Evolutionary conservation across 2,329 filamentous ascomycete species (phyloP), one percentile per base, ranked within the genome.

Genomic region (Teratosphaeria pseudoeucalypti): DNA sequence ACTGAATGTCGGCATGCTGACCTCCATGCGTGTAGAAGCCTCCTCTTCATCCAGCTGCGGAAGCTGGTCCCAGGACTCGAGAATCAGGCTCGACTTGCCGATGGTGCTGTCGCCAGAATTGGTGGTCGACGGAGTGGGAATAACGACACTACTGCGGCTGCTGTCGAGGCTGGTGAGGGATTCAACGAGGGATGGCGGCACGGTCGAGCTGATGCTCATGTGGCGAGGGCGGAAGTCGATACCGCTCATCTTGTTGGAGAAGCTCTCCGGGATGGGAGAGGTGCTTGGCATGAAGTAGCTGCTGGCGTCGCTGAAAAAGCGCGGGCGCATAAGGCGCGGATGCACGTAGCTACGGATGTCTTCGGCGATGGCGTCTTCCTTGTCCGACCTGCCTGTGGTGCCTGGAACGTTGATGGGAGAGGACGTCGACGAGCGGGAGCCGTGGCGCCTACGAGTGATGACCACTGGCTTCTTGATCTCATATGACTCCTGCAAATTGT

Each of bases 1-100:
- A 55, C 61, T 63, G 57, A 59, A 58, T 5, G 58, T 65, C n/a
- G 57, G 19, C 34, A 53, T 59, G 58, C 56, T 62, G 19, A 61
- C 57, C 12, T 19, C 34, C 27, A 29, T 26, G 12, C 19, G 29
- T 9, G 23, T 47, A 9, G 56, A 54, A n/a, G 62, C 47, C 19
- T 43, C 32, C 23, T 39, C 27, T 23, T 54, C 53, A 19, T 54
- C 27, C 53, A 12, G 7, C 19, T 37, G 5, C 27, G 16, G 23
- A 54, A 32, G 29, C 29, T 32, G 19, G 27, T 54, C 53, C 53
- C 27, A 54, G 26, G 53, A 55, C 16, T 19, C 10, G 23, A 55
- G 53, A 14, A 32, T 55, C 34, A 32, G 29, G 29, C 29, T 32
- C 5, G 29, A 32, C 29, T 32, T 32, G 29, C 29, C 29, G 29